Conservation (phyloP, 2,329 filamentous ascomycete genomes). For the Bipolaris oryzae region DNA sequence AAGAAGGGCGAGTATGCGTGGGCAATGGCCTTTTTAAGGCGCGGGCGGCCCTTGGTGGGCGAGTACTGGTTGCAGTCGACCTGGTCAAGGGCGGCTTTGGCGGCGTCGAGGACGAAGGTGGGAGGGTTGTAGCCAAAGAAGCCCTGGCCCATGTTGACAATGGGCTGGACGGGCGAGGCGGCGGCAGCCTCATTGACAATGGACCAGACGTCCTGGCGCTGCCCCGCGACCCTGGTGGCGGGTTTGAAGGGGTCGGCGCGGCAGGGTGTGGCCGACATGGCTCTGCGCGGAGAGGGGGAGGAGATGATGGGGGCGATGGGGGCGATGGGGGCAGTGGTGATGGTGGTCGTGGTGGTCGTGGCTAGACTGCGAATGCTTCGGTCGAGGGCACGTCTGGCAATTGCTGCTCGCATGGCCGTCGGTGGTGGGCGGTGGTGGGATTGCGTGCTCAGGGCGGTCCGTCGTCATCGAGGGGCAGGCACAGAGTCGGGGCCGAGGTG, state of each 20-base stretch:
- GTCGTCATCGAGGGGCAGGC: conserved; percentile 39
- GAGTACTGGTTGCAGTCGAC: conserved; percentile 99
- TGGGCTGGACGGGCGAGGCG: conserved; percentile 67
- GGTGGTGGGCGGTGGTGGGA: conserved; percentile 4
- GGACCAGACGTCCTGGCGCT: conserved; percentile 66
- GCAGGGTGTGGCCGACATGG: conserved; percentile 46
- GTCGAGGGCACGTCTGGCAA: conserved; percentile 12
- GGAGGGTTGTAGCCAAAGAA: conserved; percentile 96
- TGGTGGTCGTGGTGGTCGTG: conserved; percentile 6
- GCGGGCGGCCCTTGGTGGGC: conserved; percentile 88
- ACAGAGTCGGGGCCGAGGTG: background rate
- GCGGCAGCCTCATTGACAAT: conserved; percentile 72
- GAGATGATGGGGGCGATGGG: background rate
- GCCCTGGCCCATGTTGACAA: conserved; percentile 73
- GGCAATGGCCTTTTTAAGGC: conserved; percentile 90
- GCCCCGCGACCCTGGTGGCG: conserved; percentile 59
- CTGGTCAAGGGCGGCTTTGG: conserved; percentile 83
- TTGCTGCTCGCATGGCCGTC: conserved; percentile 22
- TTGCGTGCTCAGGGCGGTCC: conserved; percentile 38
- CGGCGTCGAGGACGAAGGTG: conserved; percentile 85
- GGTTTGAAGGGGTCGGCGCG: conserved; percentile 58
- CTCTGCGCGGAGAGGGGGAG: conserved; percentile 22
- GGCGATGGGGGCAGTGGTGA: background rate
- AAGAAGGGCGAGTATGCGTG: conserved; percentile 91
- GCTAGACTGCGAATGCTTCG: conserved; percentile 4